Evolutionary conservation across 768 basidiomycete species (phyloP).

Genomic region (Boletus rex-veris): DNA sequence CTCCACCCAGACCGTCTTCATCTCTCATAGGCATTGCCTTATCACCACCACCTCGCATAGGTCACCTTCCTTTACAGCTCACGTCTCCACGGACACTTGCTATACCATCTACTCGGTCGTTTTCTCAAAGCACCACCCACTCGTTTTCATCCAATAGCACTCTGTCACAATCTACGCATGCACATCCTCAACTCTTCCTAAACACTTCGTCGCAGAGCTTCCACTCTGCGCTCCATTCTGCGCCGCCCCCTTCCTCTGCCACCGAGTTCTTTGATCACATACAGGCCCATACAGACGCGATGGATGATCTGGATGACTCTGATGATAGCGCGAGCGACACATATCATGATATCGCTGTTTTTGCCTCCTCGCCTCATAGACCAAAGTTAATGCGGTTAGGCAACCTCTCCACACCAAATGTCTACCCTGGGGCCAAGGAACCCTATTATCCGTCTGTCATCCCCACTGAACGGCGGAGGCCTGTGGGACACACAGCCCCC

Average conservation of each 20-base stretch:
- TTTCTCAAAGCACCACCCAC: conserved; percentile 31
- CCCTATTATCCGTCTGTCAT: conserved; percentile 33
- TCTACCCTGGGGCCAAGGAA: conserved; percentile 42
- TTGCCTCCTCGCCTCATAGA: conserved; percentile 26
- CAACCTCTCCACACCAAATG: conserved; percentile 67
- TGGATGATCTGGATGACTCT: conserved; percentile 70
- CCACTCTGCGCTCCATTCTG: conserved; percentile 50
- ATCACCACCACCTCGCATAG: conserved; percentile 46
- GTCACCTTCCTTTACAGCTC: conserved; percentile 19
- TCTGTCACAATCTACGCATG: conserved; percentile 15
- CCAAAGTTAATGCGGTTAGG: conserved; percentile 59
- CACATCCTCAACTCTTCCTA: conserved; percentile 34
- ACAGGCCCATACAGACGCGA: conserved; percentile 63
- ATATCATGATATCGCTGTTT: conserved; percentile 34
- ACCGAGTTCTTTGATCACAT: conserved; percentile 75
- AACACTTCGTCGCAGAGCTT: conserved; percentile 45
- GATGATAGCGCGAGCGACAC: conserved; percentile 42
- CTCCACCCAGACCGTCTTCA: conserved; percentile 61
- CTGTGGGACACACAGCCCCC: conserved; percentile 50
- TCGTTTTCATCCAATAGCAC: conserved; percentile 31
- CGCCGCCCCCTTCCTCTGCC: conserved; percentile 61
- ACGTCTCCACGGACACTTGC: conserved; percentile 16
- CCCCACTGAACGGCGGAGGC: conserved; percentile 40
- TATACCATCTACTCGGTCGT: conserved; percentile 19
- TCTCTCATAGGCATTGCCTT: conserved; percentile 54